These are phyloP conservation scores for Globisporangium irregulare DNA, from an alignment of 352 stramenopile species.

Conservation along the genomic window DNA sequence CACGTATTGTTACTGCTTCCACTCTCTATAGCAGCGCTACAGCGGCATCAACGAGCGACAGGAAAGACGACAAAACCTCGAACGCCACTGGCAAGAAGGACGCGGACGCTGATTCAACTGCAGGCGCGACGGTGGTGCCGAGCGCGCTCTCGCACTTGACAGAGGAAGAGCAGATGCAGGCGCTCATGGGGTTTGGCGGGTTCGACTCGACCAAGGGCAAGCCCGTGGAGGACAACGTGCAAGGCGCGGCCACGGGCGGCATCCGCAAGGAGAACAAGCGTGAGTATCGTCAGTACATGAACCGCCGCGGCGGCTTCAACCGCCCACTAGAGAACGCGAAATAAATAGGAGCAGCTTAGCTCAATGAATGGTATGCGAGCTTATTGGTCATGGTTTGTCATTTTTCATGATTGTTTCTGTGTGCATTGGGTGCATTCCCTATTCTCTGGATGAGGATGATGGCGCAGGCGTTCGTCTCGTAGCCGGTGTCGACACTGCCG, in stretches of 20 bases:
- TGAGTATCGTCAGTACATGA: constrained; percentile 98
- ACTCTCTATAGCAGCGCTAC: not conserved
- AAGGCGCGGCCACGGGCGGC: constrained; percentile 71
- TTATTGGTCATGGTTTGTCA: not conserved
- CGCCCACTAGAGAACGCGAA: constrained; percentile 85
- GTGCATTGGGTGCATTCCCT: not conserved
- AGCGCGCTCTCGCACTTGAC: constrained; percentile 26
- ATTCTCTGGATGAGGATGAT: constrained; percentile 4
- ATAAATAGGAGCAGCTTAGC: not conserved
- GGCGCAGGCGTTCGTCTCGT: constrained; percentile 2
- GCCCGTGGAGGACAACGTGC: constrained; percentile 90
- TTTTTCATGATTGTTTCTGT: not conserved
- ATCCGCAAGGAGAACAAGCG: constrained; percentile 89
- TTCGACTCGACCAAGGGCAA: constrained; percentile 95
- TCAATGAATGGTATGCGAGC: not conserved
- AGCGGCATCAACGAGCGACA: not conserved
- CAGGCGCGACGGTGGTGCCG: not conserved
- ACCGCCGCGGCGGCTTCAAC: constrained; percentile 95
- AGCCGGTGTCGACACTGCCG: constrained; percentile 1
- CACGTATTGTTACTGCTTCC: not conserved
- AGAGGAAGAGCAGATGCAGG: constrained; percentile 85
- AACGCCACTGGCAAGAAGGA: constrained; percentile 5
- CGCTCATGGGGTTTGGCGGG: constrained; percentile 83
- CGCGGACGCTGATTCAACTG: not conserved
- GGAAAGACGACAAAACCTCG: not conserved